Evolutionary conservation across 2,329 filamentous ascomycete species (phyloP).

Genomic region (Aspergillus luchuensis): DNA sequence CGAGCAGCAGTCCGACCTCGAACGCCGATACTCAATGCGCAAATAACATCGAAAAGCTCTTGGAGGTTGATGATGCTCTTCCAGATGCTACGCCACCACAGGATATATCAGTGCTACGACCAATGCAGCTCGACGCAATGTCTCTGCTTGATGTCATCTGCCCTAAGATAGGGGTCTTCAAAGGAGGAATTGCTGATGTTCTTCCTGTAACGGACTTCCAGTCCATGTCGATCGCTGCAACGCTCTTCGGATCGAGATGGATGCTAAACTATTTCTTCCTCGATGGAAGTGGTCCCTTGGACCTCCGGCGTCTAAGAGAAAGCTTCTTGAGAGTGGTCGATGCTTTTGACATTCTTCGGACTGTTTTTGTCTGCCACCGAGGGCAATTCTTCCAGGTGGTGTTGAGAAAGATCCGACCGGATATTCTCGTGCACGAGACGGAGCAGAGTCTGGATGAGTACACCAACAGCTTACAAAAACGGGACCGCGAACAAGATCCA

Average conservation of each 20-base stretch:
- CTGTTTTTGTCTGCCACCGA: slow-evolving; percentile 61
- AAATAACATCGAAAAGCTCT: slow-evolving; percentile 13
- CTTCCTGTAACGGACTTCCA: slow-evolving; percentile 58
- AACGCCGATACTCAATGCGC: slow-evolving; percentile 24
- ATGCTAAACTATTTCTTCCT: slow-evolving; percentile 61
- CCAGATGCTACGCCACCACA: slow-evolving; percentile 8
- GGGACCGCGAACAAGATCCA: slow-evolving; percentile 59
- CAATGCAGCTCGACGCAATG: slow-evolving; percentile 29
- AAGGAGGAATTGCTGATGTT: slow-evolving; percentile 58
- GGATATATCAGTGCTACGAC: slow-evolving; percentile 30
- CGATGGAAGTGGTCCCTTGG: slow-evolving; percentile 49
- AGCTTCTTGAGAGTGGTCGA: slow-evolving; percentile 56
- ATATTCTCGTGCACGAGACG: slow-evolving; percentile 57
- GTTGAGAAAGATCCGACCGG: slow-evolving; percentile 55
- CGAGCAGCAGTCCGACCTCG: slow-evolving; percentile 22
- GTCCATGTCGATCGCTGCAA: slow-evolving; percentile 40
- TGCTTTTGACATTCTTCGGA: slow-evolving; percentile 66
- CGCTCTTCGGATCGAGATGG: slow-evolving; percentile 41
- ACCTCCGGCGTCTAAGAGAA: slow-evolving; percentile 49
- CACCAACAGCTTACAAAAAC: slow-evolving; percentile 55
- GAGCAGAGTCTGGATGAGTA: slow-evolving; percentile 56
- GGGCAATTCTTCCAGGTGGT: slow-evolving; percentile 60
- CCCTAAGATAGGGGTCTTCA: slow-evolving; percentile 54
- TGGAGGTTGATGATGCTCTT: slow-evolving; percentile 8
- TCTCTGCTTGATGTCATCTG: slow-evolving; percentile 54